Evolutionary conservation across 2,329 filamentous ascomycete species (phyloP), one percentile per base, ranked within the genome.

Genomic region (Nothopassalora personata): DNA sequence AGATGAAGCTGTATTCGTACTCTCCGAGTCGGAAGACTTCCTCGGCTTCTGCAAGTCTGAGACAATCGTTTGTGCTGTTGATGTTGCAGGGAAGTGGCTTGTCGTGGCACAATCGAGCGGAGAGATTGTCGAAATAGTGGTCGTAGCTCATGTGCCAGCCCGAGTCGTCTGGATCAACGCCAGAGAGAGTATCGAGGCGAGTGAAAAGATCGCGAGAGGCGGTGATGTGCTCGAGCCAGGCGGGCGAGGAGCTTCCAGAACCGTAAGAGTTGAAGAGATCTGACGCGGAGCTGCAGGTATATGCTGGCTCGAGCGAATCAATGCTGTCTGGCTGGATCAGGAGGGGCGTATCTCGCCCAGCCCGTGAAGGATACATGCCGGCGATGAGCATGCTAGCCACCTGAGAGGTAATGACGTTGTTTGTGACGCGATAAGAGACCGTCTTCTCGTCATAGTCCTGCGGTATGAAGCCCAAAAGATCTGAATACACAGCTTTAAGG

Each of bases 121-220:
- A 91, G 1, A 94, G 80, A 68, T 91, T 94, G 71, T 94, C 90
- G 67, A 86, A 94, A 76, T 94, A 94, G 73, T 91, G 90, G 69
- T 94, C 90, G 67, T 88, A 86, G 55, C 81, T 86, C 45, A 74
- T 79, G 68, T 93, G 89, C 77, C 90, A 94, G 3, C 79, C 86
- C 0, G 70, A 68, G 60, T 86, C 81, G 34, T 73, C 73, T 0
- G 77, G 61, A 0, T 80, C 70, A 0, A 94, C 82, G 31, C 87
- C 87, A 0, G 87, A 90, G 49, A 93, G 81, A 46, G 76, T 71
- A 67, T 94, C 90, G 0, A 94, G 81, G 0, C 72, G 73, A 5
- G 72, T 68, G 69, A 83, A 89, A 0, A 94, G 76, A 0, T 74
- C 64, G 2, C 73, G 69, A 0, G 87, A 80, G 19, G 76, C 79